Conservation (phyloP, 1,139 yeast genomes). For the Yamadazyma epiphylla region DNA sequence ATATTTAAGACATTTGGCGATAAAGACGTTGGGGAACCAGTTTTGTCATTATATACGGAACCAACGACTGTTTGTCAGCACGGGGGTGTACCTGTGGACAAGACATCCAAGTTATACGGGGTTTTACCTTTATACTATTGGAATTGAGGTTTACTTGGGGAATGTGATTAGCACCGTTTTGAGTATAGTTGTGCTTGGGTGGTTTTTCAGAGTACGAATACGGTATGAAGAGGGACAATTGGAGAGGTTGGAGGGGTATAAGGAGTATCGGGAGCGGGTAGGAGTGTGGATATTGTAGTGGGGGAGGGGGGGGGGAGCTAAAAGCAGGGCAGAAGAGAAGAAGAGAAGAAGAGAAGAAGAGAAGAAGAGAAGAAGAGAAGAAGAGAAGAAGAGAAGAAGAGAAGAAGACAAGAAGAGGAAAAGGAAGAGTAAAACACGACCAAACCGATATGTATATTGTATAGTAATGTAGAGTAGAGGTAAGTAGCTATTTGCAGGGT, state of each 20-base stretch:
- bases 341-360: too few relatives aligned
- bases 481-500: too few relatives aligned
- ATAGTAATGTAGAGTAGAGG: too few relatives aligned
- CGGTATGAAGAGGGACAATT: constrained; percentile 35
- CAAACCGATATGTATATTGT: too few relatives aligned
- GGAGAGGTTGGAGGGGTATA: constrained; percentile 22
- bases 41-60: constrained; percentile 29
- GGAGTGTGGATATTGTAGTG: constrained; percentile 31
- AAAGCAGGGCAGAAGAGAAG: too few relatives aligned
- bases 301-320: too few relatives aligned
- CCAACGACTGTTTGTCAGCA: constrained; percentile 21
- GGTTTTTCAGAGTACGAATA: constrained; percentile 32
- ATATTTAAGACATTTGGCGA: constrained; percentile 24
- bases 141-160: constrained; percentile 26
- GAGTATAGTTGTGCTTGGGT: constrained; percentile 17
- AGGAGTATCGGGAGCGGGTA: constrained; percentile 20
- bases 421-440: too few relatives aligned
- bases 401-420: too few relatives aligned
- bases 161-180: constrained; percentile 20
- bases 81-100: constrained; percentile 26
- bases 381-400: too few relatives aligned
- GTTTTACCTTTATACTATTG: constrained; percentile 33
- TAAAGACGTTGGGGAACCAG: constrained; percentile 33
- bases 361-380: too few relatives aligned
- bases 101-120: constrained; percentile 47